Evolutionary conservation across 1,139 yeast species (phyloP), one percentile per base, ranked within the genome.

Genomic region (Meyerozyma athensensis): DNA sequence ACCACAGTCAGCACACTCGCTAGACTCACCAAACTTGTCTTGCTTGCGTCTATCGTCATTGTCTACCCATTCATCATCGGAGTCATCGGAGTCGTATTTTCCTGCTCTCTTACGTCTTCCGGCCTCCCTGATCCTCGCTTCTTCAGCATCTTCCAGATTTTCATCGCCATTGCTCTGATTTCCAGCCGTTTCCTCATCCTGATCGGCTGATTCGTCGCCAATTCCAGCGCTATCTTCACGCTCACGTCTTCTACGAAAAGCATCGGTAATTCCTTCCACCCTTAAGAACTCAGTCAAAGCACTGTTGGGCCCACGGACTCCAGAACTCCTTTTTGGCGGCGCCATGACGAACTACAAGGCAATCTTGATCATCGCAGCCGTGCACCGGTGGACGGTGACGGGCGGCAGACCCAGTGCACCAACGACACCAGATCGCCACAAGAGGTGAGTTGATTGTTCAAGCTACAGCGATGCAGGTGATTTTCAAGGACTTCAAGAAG

Each of bases 401-500:
- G n/a, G n/a, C n/a, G n/a, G 28, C 28, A 24, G 13, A 7, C 9
- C 13, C 36, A 19, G 19, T 30, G 10, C 38, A 13, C 39, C 37
- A 34, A 38, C 39, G 36, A 41, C 35, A 16, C 9, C 18, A 19
- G 34, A 35, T 38, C 36, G 40, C 40, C 40, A 37, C 40, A n/a
- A 34, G 18, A 26, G 32, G 14, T 22, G 13, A 34, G 19, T 8
- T 4, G 19, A 17, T 34, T 30, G 5, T 8, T 4, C 26, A 13
- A 20, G 14, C n/a, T 26, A 35, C 28, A 17, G 55, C 43, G 52
- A 89, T 92, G 95, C 85, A 82, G 64, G 71, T 94, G 48, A 77
- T 83, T 39, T 79, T 92, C 60, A 89, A 90, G 60, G 96, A 92
- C 63, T 86, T 92, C 64, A 89, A 90, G 68, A 94, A 92, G 67